Evolutionary conservation across 139 green algal species (phyloP), one percentile per base, ranked within the genome.

Genomic region (Ulvella scutata): DNA sequence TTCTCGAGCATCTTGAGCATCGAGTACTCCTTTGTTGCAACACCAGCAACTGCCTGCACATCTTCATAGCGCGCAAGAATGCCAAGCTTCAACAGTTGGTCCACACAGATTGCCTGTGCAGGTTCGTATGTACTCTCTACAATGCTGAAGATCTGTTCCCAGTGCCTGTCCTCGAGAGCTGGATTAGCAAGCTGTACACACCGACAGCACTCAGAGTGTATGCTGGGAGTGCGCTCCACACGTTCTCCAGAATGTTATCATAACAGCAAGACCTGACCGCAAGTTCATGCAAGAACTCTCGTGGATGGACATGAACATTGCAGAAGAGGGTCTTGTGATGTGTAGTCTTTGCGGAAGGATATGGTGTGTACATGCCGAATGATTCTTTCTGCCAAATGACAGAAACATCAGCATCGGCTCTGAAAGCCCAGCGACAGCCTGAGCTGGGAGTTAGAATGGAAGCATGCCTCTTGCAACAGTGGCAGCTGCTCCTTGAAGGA

Each of bases 1-100:
- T 92, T 93, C 37, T 88, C 82, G 33, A 94, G 76, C 21, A 89
- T 85, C 78, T 92, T 90, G 76, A 92, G 83, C 38, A 96, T 84
- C 43, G 79, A 83, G 28, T 82, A 78, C 67, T 92, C 87, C 75
- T 92, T 91, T 74, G 72, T 83, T 43, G 87, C 87, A 33, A 43
- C 78, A 83, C n/a, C 37, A 26, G 20, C 60, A 72, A 80, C 76
- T 33, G 37, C 72, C 67, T 76, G 67, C 9, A 80, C 40, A 3
- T 37, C 77, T 29, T 80, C 77, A 13, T 77, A 29, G 40, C 74
- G 40, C 17, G 44, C 72, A 29, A 77, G 51, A 23, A 80, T 26
- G 20, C 77, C 77, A 20, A 36, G n/a, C 31, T 62, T 36, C 21
- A 80, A 60, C 43, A 59, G 74, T 38, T 75, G n/a, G 2, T 7